Conservation (phyloP, 805 yeast species). For the Candida glaebosa region DNA sequence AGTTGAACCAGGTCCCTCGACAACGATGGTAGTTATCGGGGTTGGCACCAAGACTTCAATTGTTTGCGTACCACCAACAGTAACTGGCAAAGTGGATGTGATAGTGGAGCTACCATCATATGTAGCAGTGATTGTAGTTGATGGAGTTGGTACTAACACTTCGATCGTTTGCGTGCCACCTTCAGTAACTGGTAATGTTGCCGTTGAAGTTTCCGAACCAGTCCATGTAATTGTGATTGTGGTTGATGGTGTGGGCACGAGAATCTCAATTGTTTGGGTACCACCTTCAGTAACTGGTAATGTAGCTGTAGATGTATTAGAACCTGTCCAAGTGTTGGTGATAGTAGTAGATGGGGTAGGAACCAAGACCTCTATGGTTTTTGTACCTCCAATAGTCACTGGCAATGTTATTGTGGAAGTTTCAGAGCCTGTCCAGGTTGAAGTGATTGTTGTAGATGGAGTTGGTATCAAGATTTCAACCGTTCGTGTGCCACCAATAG, state of each 20-base stretch:
- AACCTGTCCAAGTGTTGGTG: constrained; percentile 19
- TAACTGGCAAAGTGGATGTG: constrained; percentile 8
- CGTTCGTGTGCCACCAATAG: background rate
- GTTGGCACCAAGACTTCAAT: constrained; percentile 9
- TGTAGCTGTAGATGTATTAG: constrained; percentile 17
- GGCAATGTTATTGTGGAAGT: constrained; percentile 8
- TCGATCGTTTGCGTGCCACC: background rate
- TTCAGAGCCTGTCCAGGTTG: constrained; percentile 18
- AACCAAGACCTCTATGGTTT: constrained; percentile 2
- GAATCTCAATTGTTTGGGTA: constrained; percentile 18
- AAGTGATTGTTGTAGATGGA: constrained; percentile 13
- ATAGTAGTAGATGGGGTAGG: constrained; percentile 12
- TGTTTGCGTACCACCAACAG: constrained; percentile 2
- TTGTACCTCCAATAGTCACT: constrained; percentile 3
- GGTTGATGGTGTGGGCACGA: constrained; percentile 15
- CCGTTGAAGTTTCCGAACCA: constrained; percentile 7
- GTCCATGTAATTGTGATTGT: constrained; percentile 9
- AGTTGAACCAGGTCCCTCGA: constrained; percentile 6
- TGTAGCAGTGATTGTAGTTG: constrained; percentile 12
- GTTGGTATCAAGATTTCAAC: constrained; percentile 9
- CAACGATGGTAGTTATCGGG: constrained; percentile 10
- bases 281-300: constrained; percentile 12
- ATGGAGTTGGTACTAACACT: constrained; percentile 6
- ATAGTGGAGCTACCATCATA: constrained; percentile 11
- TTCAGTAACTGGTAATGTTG: background rate